A percentile compares a stretch with the other conserved stretches of the same genome.
These are phyloP conservation scores for Thermochaetoides thermophila DNA, from an alignment of 495 filamentous ascomycete species.

Conservation along the genomic window DNA sequence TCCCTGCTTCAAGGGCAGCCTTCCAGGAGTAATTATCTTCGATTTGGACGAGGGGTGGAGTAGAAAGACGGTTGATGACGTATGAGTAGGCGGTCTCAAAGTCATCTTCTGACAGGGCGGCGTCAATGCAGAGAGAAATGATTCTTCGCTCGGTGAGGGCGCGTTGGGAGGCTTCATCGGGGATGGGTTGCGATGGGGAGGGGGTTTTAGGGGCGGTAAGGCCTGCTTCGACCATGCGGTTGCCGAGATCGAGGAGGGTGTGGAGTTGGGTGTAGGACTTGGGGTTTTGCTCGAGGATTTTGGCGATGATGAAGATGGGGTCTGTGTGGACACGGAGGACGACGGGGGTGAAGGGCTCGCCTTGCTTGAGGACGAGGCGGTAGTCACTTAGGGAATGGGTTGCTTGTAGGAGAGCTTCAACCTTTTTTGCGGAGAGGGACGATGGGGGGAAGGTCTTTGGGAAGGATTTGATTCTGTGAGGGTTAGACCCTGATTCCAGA, in stretches of 20 bases:
- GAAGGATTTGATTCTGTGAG: conserved; percentile 51
- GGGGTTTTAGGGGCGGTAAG: conserved; percentile 22
- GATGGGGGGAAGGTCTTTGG: conserved; percentile 46
- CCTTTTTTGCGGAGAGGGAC: conserved; percentile 33
- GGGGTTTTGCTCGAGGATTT: conserved; percentile 75
- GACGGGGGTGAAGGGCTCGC: conserved; percentile 83
- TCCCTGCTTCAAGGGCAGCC: conserved; percentile 76
- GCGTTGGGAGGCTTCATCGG: conserved; percentile 19
- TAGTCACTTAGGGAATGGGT: conserved; percentile 83
- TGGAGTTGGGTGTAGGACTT: conserved; percentile 77
- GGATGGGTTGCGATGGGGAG: conserved; percentile 1
- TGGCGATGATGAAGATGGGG: conserved; percentile 68
- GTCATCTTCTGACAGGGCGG: conserved; percentile 72
- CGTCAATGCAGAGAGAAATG: conserved; percentile 75
- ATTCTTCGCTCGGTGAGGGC: conserved; percentile 42
- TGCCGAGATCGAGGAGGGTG: conserved; percentile 64
- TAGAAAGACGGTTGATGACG: conserved; percentile 51
- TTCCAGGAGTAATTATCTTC: conserved; percentile 91
- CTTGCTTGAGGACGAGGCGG: conserved; percentile 76
- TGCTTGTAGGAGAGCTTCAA: conserved; percentile 59
- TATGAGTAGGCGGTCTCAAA: conserved; percentile 97
- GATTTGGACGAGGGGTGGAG: too few relatives aligned
- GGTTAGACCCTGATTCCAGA: conserved; percentile 3
- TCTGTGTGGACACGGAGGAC: conserved; percentile 76
- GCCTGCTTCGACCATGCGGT: conserved; percentile 60